These are phyloP conservation scores for Trichosporon faecale DNA, from an alignment of 1,284 basidiomycete species.

Conservation along the genomic window DNA sequence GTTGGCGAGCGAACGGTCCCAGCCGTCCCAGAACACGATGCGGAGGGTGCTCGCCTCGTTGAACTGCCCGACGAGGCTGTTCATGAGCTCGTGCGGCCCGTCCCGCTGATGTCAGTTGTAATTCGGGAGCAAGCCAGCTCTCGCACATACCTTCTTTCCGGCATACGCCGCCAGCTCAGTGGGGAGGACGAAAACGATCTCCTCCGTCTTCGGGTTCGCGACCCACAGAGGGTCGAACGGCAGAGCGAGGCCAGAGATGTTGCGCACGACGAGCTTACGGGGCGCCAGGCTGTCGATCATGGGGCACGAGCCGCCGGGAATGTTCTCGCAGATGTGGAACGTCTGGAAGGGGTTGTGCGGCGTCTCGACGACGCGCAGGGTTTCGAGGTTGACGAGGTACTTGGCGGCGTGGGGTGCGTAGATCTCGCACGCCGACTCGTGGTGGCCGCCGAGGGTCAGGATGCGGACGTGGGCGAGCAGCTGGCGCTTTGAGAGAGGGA, in stretches of 20 bases:
- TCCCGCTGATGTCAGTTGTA: not conserved
- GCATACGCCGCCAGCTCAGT: not conserved
- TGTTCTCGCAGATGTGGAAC: not conserved
- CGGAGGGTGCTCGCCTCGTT: not conserved
- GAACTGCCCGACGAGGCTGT: not conserved
- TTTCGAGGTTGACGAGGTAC: not conserved
- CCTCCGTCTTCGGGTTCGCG: not conserved
- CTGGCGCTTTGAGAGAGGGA: not conserved
- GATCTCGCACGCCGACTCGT: not conserved
- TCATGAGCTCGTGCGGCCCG: not conserved
- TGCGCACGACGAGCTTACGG: not conserved
- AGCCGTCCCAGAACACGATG: conserved; percentile 9
- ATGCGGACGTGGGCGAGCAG: not conserved
- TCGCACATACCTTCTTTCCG: not conserved
- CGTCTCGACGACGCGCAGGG: not conserved
- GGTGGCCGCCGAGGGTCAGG: not conserved
- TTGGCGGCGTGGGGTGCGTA: not conserved
- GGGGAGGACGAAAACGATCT: not conserved
- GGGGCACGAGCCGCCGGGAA: not conserved
- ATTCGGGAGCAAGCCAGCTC: not conserved
- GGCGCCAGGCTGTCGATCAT: not conserved
- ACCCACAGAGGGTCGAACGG: not conserved
- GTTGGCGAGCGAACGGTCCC: not conserved
- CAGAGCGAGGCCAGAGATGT: not conserved
- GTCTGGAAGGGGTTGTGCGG: not conserved